Evolutionary conservation across 768 basidiomycete species (phyloP), one percentile per base, ranked within the genome.

Genomic region (Leccinum pellstonianum): DNA sequence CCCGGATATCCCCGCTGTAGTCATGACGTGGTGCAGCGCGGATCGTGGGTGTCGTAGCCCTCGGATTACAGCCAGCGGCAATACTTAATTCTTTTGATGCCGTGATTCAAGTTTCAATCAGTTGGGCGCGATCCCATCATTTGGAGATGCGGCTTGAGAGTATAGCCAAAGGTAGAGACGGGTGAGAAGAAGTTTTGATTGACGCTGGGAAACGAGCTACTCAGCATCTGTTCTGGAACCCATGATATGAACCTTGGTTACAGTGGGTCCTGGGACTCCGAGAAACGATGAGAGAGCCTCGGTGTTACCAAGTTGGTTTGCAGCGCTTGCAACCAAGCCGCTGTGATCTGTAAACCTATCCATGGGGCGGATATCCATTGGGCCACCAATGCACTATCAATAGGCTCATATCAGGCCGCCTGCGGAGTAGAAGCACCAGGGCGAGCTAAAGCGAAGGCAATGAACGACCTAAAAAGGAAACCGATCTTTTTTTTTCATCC

Each of bases 91-190:
- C 57, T 53, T 53, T 33, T 29, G 35, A 51, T 48, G n/a, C 55
- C 57, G 56, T 64, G 8, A 38, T 52, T 31, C 49, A 21, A 67
- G 4, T 46, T 50, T 31, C 49, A 27, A 67, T 67, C 62, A 60
- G 23, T 52, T 57, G 9, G 50, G 43, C 17, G 5, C 66, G 64
- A 65, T 65, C 49, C 57, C 56, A 66, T 66, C 64, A 64, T 23
- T 54, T 52, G 50, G 25, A 31, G 55, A 47, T 11, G 19, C 11
- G 35, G 35, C 41, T 35, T 23, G 58, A 25, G 12, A 47, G 35
- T 57, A 56, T 50, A 52, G 51, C 55, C 58, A 11, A 61, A 10
- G 50, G 37, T 2, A 41, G n/a, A 37, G 21, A 53, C 31, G 23
- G 37, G n/a, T 46, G 17, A 9, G 21, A 15, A 15, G 38, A 3